Evolutionary conservation across 805 yeast species (phyloP), one percentile per base, ranked within the genome.

Genomic region (Tetrapisispora phaffii): DNA sequence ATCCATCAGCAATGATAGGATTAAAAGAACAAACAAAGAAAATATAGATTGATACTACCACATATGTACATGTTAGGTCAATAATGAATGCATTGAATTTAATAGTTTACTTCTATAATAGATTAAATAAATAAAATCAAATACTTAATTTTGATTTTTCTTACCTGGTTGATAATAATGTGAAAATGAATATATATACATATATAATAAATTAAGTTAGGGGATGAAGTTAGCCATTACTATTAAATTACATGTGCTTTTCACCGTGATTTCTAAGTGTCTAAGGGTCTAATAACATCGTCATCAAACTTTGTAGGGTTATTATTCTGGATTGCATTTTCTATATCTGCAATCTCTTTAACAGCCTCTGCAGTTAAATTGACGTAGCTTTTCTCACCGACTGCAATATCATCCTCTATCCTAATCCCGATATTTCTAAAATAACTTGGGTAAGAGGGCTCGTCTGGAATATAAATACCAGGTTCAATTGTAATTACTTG

Each of bases 401-500:
- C 77, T 0, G 83, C 95, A 32, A 90, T 75, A 62, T 93, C 89
- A 66, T 93, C 99, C 64, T 93, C 99, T 28, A 93, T 84, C 55
- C 99, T 78, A 22, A 93, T 84, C 1, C 97, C 99, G 42, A 93
- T 82, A 26, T 89, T 89, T 57, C 85, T 81, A 68, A 77, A 90
- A 54, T 78, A 78, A 49, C 75, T 71, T 20, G 98, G 97, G 73
- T 81, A 90, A 47, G 69, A 70, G 22, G 59, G 53, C 44, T 75
- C 79, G 52, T 75, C 71, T 1, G 98, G 97, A 36, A 94, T 76
- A 60, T 93, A 93, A 24, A 93, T 73, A 23, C 98, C 99, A 0
- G 98, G 98, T 62, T 94, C 99, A 21, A 94, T 79, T 1, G 99
- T 93, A 40, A 93, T 71, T 4, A 90, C 97, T 59, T 87, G 94